Percentiles rank a stretch among this genome's conserved stretches.
These are phyloP conservation scores for Pseudocercospora ulei DNA, from an alignment of 2,329 filamentous ascomycete species.

Conservation along the genomic window DNA sequence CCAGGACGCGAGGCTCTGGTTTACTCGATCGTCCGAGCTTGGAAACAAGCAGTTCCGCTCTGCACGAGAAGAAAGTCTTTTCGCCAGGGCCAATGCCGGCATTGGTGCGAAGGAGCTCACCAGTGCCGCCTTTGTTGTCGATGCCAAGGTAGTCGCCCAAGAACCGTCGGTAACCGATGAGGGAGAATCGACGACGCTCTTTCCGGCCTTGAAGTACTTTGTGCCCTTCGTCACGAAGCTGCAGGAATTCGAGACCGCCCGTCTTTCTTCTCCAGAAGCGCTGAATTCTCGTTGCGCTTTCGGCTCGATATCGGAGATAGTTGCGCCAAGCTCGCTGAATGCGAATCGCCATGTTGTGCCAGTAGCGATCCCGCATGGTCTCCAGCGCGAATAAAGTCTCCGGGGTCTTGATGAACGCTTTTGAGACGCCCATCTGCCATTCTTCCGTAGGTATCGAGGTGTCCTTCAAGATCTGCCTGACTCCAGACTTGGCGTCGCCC, in stretches of 20 bases:
- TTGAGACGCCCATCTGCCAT: constrained; percentile 93
- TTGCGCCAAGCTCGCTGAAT: constrained; percentile 97
- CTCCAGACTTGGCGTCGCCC: constrained; percentile 75
- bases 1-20: constrained; percentile 70
- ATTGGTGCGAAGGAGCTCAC: constrained; percentile 66
- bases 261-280: constrained; percentile 91
- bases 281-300: constrained; percentile 89
- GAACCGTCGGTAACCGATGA: constrained; percentile 84
- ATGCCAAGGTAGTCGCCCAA: constrained; percentile 90
- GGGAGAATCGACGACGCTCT: constrained; percentile 80
- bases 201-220: constrained; percentile 72
- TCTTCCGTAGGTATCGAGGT: constrained; percentile 92
- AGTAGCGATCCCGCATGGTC: constrained; percentile 95
- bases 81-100: constrained; percentile 61
- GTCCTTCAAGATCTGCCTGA: constrained; percentile 87
- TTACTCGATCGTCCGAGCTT: constrained; percentile 97
- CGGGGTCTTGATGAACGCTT: constrained; percentile 96
- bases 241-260: constrained; percentile 77
- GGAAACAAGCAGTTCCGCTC: constrained; percentile 78
- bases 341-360: constrained; percentile 98
- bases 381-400: constrained; percentile 94
- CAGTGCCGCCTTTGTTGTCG: constrained; percentile 67
- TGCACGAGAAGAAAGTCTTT: constrained; percentile 75
- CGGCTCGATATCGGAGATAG: constrained; percentile 81
- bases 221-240: constrained; percentile 81